Base-by-base conservation (phyloP, 768 basidiomycete species). In the Tylopilus subfusipes region DNA sequence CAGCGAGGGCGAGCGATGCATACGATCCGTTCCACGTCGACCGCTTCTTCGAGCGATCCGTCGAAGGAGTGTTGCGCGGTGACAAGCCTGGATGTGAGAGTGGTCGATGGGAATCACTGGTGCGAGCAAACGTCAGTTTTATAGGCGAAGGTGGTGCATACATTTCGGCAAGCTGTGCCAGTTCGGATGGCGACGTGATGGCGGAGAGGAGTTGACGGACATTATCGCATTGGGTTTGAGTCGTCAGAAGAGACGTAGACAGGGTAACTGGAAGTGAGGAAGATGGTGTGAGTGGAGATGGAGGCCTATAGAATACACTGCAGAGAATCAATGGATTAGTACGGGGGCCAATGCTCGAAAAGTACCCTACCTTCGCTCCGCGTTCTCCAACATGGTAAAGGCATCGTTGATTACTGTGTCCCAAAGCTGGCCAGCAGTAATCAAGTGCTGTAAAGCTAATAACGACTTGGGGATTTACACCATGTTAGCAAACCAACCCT, bases 161-260 rank as follows among this genome's bases (percentile, higher is more conserved):
- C 91, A 93, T 93, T 71, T 90, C 90, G 12, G 87, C 76, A 12
- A 93, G 77, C 64, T 89, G 90, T 11, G 85, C 77, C n/a, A 91
- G 74, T 59, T 88, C 84, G 14, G 78, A 67, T 8, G 87, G 85
- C 8, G 80, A 82, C 0, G 90, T 86, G 43, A 93, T 80, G 14
- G 90, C 90, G 8, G 85, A 79, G 45, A 93, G 79, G 3, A 92
- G 79, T 47, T 85, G 84, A 30, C 91, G 86, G 58, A 93, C 82
- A 54, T 87, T 88, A 64, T 92, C 90, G 63, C 85, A 88, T 69
- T 93, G 90, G 0, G 78, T 82, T 63, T 90, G 86, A 0, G 88
- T 90, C 13, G 83, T 86, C 64, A 85, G 78, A 14, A 92, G 76
- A 18, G 88, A 83, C 2, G 88, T 84, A 49, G 86, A 83, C 3